Percentiles rank a stretch among this genome's conserved stretches.
Evolutionary conservation across 2,329 filamentous ascomycete species (phyloP).

Genomic region (Aspergillus terreus): DNA sequence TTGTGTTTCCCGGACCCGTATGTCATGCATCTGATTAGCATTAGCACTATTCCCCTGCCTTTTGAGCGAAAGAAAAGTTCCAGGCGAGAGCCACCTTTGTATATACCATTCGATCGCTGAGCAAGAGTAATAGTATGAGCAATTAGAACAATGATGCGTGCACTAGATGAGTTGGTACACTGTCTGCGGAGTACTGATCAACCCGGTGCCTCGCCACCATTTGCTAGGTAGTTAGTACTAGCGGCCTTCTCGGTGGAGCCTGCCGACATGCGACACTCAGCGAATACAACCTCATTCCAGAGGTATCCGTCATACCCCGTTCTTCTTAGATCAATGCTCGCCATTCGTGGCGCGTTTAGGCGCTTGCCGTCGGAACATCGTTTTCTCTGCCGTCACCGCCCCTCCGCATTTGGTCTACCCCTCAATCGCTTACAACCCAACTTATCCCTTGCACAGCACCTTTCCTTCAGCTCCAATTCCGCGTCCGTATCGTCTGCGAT

Average conservation of each 20-base stretch:
- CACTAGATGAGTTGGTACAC: too few species aligned
- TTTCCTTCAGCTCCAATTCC: constrained; percentile 11
- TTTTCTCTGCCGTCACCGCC: constrained; percentile 16
- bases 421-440: constrained; percentile 12
- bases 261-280: neutral
- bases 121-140: too few species aligned
- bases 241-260: neutral
- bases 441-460: constrained; percentile 1
- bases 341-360: constrained; percentile 18
- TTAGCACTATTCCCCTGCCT: neutral
- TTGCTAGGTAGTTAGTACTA: neutral
- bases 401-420: constrained; percentile 12
- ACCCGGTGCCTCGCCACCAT: neutral
- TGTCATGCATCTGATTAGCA: neutral
- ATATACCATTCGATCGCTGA: too few species aligned
- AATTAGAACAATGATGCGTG: too few species aligned
- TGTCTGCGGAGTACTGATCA: neutral
- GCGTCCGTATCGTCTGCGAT: constrained; percentile 12
- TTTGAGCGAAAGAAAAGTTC: neutral
- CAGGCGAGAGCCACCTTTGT: neutral
- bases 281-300: neutral
- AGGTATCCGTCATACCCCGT: neutral
- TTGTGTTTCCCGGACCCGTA: neutral
- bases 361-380: constrained; percentile 18
- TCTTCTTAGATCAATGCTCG: constrained; percentile 15